These are phyloP conservation scores for Elsinoe ampelina DNA, from an alignment of 2,329 filamentous ascomycete genomes.

Conservation along the genomic window DNA sequence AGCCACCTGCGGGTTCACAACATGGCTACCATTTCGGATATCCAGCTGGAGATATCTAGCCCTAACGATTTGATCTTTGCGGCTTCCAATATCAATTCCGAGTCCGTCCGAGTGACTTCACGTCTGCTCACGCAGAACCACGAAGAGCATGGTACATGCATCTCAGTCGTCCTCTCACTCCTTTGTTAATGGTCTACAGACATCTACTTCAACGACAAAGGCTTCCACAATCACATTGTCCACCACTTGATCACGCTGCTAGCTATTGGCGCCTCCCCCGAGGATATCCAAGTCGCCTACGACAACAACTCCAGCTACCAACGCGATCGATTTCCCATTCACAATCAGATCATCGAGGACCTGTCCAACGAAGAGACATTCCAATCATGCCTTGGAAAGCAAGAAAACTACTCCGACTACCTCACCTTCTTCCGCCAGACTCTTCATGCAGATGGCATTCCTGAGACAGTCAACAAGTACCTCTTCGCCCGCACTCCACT, in stretches of 20 bases:
- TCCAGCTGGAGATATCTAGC: slow-evolving; percentile 33
- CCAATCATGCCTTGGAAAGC: slow-evolving; percentile 52
- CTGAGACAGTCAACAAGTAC: slow-evolving; percentile 54
- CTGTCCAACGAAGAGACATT: slow-evolving; percentile 51
- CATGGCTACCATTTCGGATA: slow-evolving; percentile 42
- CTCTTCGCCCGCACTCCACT: slow-evolving; percentile 57
- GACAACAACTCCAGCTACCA: slow-evolving; percentile 60
- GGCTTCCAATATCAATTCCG: not conserved
- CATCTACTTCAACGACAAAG: slow-evolving; percentile 66
- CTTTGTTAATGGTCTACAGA: slow-evolving; percentile 29
- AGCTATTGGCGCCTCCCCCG: slow-evolving; percentile 57
- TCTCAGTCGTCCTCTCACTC: not conserved
- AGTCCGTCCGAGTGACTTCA: not conserved
- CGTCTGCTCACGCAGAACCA: slow-evolving; percentile 36
- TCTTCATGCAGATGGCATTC: slow-evolving; percentile 56
- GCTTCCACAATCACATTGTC: slow-evolving; percentile 74
- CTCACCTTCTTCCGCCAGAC: slow-evolving; percentile 66
- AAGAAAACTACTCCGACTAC: slow-evolving; percentile 61
- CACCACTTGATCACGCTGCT: slow-evolving; percentile 72
- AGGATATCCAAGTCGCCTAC: slow-evolving; percentile 55
- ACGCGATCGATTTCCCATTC: slow-evolving; percentile 35
- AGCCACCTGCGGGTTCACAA: slow-evolving; percentile 14
- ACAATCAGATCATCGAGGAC: slow-evolving; percentile 44
- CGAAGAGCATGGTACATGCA: slow-evolving; percentile 5
- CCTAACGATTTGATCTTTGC: slow-evolving; percentile 23